phyloP scores from a whole-genome alignment of 1,284 basidiomycete species.

The Tilletiopsis washingtonensis region DNA sequence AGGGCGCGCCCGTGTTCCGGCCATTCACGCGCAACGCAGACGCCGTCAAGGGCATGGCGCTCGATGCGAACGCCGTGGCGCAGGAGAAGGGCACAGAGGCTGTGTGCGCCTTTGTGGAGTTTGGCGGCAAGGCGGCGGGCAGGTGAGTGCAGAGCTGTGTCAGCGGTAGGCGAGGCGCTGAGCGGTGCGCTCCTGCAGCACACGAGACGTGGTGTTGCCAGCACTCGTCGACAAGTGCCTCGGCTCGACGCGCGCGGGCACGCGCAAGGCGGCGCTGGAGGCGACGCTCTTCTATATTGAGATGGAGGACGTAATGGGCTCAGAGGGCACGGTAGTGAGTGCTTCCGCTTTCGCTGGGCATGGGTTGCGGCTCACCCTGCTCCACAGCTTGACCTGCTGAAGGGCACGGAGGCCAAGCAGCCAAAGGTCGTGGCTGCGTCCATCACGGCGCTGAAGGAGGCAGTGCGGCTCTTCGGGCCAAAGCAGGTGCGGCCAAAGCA shows the following conservation, averaged over 20 bases:
- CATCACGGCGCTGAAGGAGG: constrained; percentile 69
- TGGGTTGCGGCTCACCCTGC: not conserved
- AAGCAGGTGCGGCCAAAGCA: constrained; percentile 65
- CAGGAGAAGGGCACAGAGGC: constrained; percentile 91
- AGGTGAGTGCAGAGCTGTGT: constrained; percentile 6
- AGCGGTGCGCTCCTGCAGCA: constrained; percentile 47
- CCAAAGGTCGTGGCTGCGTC: constrained; percentile 85
- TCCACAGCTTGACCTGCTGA: constrained; percentile 67
- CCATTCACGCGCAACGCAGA: constrained; percentile 68
- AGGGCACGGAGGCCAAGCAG: constrained; percentile 81
- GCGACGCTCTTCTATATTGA: constrained; percentile 84
- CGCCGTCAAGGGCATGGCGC: constrained; percentile 37
- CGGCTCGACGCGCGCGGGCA: constrained; percentile 74
- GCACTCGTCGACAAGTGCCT: constrained; percentile 92
- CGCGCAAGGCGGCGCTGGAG: constrained; percentile 81
- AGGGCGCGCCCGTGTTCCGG: constrained; percentile 86
- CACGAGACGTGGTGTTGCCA: constrained; percentile 71
- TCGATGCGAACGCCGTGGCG: constrained; percentile 87
- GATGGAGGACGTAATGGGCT: constrained; percentile 69
- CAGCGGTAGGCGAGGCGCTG: not conserved
- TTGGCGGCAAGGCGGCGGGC: constrained; percentile 72
- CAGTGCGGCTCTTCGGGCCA: constrained; percentile 68
- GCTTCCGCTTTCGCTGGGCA: not conserved
- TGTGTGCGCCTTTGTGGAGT: constrained; percentile 69
- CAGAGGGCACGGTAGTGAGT: constrained; percentile 78